Conservation (phyloP, 2,329 filamentous ascomycete genomes). For the Gliomastix tumulicola region DNA sequence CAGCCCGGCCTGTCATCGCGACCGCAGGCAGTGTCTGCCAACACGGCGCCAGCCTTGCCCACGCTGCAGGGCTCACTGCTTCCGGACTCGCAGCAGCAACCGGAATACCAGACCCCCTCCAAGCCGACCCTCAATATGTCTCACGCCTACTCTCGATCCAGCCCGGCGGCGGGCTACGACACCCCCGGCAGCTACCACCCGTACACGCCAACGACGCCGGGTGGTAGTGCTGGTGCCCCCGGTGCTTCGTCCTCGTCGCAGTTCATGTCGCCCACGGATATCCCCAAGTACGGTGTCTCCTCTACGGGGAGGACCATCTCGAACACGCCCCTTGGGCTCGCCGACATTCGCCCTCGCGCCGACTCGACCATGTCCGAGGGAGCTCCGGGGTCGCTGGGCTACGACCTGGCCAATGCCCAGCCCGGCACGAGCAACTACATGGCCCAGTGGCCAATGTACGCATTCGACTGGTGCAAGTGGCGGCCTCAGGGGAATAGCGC, state of each 20-base stretch:
- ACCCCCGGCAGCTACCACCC: constrained; percentile 45
- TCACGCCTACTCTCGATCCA: constrained; percentile 79
- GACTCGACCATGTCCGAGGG: constrained; percentile 76
- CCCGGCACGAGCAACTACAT: constrained; percentile 84
- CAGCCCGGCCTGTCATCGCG: constrained; percentile 40
- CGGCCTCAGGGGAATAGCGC: constrained; percentile 71
- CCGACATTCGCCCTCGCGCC: constrained; percentile 82
- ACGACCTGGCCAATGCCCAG: constrained; percentile 59
- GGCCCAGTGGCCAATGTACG: constrained; percentile 92
- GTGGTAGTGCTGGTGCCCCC: constrained; percentile 24
- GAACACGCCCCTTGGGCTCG: constrained; percentile 83
- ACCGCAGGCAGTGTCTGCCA: constrained; percentile 27
- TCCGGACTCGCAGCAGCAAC: constrained; percentile 24
- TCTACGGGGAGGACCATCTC: constrained; percentile 58
- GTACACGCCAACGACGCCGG: constrained; percentile 59
- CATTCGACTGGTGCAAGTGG: constrained; percentile 99
- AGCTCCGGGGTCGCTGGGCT: constrained; percentile 52
- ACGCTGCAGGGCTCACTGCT: constrained; percentile 34
- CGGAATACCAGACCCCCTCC: constrained; percentile 55
- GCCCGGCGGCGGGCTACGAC: constrained; percentile 60
- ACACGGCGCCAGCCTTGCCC: constrained; percentile 37
- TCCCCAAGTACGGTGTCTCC: constrained; percentile 46
- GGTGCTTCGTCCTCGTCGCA: constrained; percentile 49
- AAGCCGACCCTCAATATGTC: constrained; percentile 60
- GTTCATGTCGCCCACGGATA: constrained; percentile 53